phyloP scores from a whole-genome alignment of 805 yeast species.

The Suhomyces kilbournensis region DNA sequence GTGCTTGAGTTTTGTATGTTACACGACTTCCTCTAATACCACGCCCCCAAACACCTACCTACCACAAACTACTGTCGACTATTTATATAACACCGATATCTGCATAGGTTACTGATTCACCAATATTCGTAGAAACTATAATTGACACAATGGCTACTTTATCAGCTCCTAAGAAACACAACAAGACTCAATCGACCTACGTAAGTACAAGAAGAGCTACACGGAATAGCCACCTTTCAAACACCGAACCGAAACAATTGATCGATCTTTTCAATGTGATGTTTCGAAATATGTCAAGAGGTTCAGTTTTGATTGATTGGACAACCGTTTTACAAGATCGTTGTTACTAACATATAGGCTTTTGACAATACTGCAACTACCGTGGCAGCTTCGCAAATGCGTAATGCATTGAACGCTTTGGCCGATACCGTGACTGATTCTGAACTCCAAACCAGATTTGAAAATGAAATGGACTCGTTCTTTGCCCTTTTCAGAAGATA shows the following conservation, averaged over 20 bases:
- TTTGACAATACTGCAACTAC: constrained; percentile 93
- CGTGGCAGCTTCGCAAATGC: constrained; percentile 96
- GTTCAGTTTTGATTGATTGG: not conserved
- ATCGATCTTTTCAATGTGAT: too few relatives aligned
- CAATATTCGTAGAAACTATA: not conserved
- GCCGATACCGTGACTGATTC: constrained; percentile 72
- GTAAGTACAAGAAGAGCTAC: constrained; percentile 40
- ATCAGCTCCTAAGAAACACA: constrained; percentile 50
- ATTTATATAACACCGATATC: not conserved
- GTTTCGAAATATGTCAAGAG: too few relatives aligned
- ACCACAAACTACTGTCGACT: not conserved
- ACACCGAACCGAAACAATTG: not conserved
- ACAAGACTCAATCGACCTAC: constrained; percentile 68
- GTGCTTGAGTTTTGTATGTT: not conserved
- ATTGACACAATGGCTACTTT: constrained; percentile 7
- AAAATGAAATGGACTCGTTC: constrained; percentile 90
- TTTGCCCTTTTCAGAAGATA: constrained; percentile 92
- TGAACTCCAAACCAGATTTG: constrained; percentile 57
- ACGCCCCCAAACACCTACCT: constrained; percentile 1
- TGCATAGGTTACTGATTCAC: not conserved
- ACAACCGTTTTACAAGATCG: not conserved
- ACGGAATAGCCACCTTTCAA: not conserved
- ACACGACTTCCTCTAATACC: constrained; percentile 1
- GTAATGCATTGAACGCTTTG: constrained; percentile 87
- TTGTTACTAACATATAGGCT: constrained; percentile 45